A percentile compares a stretch with the other conserved stretches of the same genome.
Evolutionary conservation across 441 rosid species (phyloP).

Genomic region (Syzygium malaccense): DNA sequence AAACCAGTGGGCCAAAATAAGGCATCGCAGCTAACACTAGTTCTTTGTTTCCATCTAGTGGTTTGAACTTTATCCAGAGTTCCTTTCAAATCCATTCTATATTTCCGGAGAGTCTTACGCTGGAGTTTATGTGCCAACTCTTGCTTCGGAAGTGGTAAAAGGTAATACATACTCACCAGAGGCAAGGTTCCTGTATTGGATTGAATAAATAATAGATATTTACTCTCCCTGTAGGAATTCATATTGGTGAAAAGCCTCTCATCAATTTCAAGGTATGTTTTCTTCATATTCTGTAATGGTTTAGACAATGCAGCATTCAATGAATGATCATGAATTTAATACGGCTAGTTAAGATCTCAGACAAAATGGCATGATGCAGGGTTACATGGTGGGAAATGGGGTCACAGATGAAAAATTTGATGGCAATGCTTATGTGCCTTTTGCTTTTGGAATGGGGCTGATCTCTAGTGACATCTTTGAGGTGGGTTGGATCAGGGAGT

Average conservation of each 20-base stretch:
- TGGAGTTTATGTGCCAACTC: constrained; percentile 14
- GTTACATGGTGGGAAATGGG: constrained; percentile 11
- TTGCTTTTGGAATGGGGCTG: constrained; percentile 9
- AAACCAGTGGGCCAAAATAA: background rate
- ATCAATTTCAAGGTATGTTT: constrained; percentile 6
- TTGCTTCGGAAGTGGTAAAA: constrained; percentile 1
- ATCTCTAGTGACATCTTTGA: constrained; percentile 6
- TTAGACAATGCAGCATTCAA: background rate
- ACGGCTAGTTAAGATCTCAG: background rate
- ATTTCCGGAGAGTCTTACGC: constrained; percentile 10
- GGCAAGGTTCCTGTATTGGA: background rate
- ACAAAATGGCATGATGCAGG: background rate
- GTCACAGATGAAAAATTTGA: background rate
- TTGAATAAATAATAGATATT: background rate
- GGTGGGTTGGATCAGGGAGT: background rate
- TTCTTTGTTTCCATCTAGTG: background rate
- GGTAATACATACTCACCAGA: background rate
- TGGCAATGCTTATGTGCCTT: background rate
- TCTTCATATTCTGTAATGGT: background rate
- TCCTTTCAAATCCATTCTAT: constrained; percentile 9
- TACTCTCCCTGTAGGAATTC: background rate
- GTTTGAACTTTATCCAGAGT: constrained; percentile 14
- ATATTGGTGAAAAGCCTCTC: background rate
- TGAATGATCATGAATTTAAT: background rate
- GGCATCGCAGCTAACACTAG: background rate